These are phyloP conservation scores for Aspergillus aculeatinus DNA, from an alignment of 2,329 filamentous ascomycete species.

Conservation along the genomic window DNA sequence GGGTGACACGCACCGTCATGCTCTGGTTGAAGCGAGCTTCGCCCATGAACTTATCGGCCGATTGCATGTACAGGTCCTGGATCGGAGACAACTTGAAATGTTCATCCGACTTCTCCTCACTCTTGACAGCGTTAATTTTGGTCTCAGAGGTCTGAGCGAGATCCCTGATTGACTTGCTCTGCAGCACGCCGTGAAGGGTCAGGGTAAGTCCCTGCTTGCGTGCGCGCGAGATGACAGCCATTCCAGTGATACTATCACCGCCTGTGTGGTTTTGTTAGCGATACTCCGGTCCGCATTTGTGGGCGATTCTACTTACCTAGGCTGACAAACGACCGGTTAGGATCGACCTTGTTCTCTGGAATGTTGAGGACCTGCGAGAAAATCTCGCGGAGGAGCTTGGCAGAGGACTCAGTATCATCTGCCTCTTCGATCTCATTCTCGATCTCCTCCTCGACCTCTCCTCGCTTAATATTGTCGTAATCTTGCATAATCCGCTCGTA, in stretches of 20 bases:
- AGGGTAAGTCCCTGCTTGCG: constrained; percentile 36
- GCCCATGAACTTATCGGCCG: constrained; percentile 22
- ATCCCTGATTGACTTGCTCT: constrained; percentile 32
- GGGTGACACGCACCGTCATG: constrained; percentile 33
- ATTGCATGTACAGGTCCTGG: constrained; percentile 34
- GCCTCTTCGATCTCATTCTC: constrained; percentile 14
- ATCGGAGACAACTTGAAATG: constrained; percentile 36
- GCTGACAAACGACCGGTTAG: constrained; percentile 38
- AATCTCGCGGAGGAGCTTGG: constrained; percentile 30
- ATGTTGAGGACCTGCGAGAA: constrained; percentile 40
- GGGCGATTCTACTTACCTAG: constrained; percentile 27
- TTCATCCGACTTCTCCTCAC: constrained; percentile 28
- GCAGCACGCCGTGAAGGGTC: constrained; percentile 36
- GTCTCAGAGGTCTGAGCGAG: constrained; percentile 27
- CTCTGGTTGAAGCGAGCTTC: constrained; percentile 36
- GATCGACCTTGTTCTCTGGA: constrained; percentile 32
- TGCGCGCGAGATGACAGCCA: constrained; percentile 40
- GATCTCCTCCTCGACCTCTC: constrained; percentile 16
- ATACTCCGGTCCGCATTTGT: neutral
- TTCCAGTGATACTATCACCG: constrained; percentile 42
- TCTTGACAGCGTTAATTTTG: constrained; percentile 17
- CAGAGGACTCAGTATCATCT: constrained; percentile 17
- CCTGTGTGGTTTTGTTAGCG: constrained; percentile 24
- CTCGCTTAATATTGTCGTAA: constrained; percentile 31
- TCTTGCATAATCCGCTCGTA: constrained; percentile 43